A percentile compares a stretch with the other conserved stretches of the same genome.
Conservation (phyloP, 768 basidiomycete species). For the Terana coerulea region DNA sequence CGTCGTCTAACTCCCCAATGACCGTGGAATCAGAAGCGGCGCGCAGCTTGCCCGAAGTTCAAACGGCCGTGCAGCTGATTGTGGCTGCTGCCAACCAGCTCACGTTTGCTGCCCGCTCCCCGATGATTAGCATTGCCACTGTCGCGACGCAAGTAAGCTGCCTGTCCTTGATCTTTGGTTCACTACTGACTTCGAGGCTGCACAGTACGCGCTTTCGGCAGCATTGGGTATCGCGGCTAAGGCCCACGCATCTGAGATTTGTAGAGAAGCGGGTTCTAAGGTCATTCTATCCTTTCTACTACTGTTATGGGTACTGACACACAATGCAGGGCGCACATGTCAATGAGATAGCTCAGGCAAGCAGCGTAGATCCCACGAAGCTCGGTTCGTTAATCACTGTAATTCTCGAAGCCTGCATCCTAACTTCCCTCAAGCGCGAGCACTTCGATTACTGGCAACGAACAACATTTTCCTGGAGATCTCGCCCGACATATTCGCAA, state of each 20-base stretch:
- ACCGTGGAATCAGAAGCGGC: constrained; percentile 2
- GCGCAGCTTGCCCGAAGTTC: constrained; percentile 6
- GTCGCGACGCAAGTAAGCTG: background rate
- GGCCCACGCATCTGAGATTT: constrained; percentile 1
- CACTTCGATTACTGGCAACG: constrained; percentile 28
- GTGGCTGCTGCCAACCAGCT: constrained; percentile 35
- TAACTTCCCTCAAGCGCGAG: constrained; percentile 19
- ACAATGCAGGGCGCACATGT: constrained; percentile 25
- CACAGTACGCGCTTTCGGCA: no score
- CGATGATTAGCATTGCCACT: constrained; percentile 17
- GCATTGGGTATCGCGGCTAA: no score
- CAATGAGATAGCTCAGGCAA: constrained; percentile 24
- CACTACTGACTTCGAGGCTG: no score
- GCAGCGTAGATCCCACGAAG: constrained; percentile 21
- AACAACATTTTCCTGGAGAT: constrained; percentile 30
- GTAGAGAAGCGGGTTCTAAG: constrained; percentile 8
- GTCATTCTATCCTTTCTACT: no score
- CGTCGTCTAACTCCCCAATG: background rate
- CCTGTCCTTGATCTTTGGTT: constrained; percentile 26
- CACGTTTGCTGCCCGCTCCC: constrained; percentile 26
- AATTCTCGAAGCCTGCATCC: background rate
- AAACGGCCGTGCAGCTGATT: background rate
- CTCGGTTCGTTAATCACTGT: constrained; percentile 18
- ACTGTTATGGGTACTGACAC: background rate
- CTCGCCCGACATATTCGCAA: constrained; percentile 26